phyloP scores from a whole-genome alignment of 2,329 filamentous ascomycete species.

The Trichoderma oligosporum region DNA sequence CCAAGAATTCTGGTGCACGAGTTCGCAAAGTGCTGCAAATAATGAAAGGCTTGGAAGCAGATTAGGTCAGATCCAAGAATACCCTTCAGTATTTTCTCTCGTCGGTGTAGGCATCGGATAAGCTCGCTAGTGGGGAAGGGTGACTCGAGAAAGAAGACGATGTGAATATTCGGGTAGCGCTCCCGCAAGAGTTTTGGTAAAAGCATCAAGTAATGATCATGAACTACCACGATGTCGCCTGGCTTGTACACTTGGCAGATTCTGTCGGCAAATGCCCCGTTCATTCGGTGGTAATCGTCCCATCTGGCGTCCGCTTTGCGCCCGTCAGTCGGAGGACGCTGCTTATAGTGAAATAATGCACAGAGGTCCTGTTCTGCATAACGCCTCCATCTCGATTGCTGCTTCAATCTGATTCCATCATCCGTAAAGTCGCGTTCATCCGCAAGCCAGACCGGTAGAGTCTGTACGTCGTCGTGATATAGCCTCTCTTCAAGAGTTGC shows the following conservation, averaged over 20 bases:
- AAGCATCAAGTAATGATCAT: constrained; percentile 90
- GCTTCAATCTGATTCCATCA: constrained; percentile 61
- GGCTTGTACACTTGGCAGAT: constrained; percentile 85
- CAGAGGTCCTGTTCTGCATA: constrained; percentile 91
- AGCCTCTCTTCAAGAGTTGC: constrained; percentile 69
- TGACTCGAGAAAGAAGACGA: constrained; percentile 87
- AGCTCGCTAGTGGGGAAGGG: constrained; percentile 96
- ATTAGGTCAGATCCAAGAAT: constrained; percentile 86
- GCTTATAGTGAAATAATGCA: constrained; percentile 91
- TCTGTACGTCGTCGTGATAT: constrained; percentile 66
- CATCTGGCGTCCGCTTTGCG: constrained; percentile 74
- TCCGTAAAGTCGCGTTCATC: constrained; percentile 63
- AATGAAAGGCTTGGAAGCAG: constrained; percentile 91
- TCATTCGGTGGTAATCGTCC: constrained; percentile 91
- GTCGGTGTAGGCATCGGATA: constrained; percentile 76
- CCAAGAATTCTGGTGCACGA: constrained; percentile 86
- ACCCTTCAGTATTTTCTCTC: constrained; percentile 85
- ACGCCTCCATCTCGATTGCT: constrained; percentile 80
- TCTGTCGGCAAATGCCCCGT: constrained; percentile 82
- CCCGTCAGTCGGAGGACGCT: constrained; percentile 82
- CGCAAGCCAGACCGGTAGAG: constrained; percentile 82
- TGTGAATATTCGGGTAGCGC: constrained; percentile 79
- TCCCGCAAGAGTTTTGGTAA: constrained; percentile 84
- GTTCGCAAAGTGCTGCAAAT: constrained; percentile 87
- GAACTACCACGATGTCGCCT: constrained; percentile 84